Evolutionary conservation across 495 filamentous ascomycete species (phyloP).

Genomic region (Neurospora terricola): DNA sequence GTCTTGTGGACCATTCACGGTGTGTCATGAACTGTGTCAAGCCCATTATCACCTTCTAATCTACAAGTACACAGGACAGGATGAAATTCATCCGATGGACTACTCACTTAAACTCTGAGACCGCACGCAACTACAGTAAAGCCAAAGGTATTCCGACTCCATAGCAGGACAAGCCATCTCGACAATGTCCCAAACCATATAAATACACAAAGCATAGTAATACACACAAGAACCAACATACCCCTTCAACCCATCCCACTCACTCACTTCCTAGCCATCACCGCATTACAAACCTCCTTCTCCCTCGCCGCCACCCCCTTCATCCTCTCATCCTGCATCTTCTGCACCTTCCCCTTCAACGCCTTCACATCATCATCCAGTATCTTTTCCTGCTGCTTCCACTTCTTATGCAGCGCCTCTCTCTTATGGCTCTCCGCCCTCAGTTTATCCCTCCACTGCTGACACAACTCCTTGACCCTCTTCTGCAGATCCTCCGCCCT

Average conservation of each 20-base stretch:
- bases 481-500: slow-evolving; percentile 51
- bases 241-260: not conserved
- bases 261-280: slow-evolving; percentile 10
- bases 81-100: not conserved
- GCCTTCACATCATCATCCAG: slow-evolving; percentile 59
- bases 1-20: not conserved
- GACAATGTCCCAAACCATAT: not conserved
- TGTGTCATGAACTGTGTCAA: not conserved
- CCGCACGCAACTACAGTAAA: not conserved
- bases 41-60: not conserved
- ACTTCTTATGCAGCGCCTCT: slow-evolving; percentile 54
- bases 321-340: slow-evolving; percentile 59
- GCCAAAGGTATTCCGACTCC: not conserved
- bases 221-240: not conserved
- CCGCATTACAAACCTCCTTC: slow-evolving; percentile 49
- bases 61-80: not conserved
- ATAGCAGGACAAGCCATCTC: not conserved
- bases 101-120: not conserved
- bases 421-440: slow-evolving; percentile 42
- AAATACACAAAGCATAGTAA: not conserved
- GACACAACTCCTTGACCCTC: slow-evolving; percentile 45
- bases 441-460: slow-evolving; percentile 52
- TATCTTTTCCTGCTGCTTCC: slow-evolving; percentile 48
- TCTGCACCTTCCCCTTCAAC: slow-evolving; percentile 60
- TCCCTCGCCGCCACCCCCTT: slow-evolving; percentile 58